These are phyloP conservation scores for Gremmenia infestans DNA, from an alignment of 2,329 filamentous ascomycete genomes.

Conservation along the genomic window DNA sequence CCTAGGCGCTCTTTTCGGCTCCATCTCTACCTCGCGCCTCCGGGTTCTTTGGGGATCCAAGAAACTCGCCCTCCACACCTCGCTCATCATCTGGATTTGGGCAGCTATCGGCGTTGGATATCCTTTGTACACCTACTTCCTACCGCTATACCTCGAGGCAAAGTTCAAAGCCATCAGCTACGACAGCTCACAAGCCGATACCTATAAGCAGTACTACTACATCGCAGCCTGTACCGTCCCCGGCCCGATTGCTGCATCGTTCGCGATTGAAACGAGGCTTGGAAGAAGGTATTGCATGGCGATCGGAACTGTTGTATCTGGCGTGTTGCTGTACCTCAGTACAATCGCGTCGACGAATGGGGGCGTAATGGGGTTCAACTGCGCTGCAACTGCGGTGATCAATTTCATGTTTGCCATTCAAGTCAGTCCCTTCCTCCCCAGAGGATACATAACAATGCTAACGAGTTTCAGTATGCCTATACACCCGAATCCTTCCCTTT, in stretches of 20 bases:
- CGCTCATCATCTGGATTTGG: slow-evolving; percentile 48
- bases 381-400: too few species aligned
- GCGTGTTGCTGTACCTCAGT: too few species aligned
- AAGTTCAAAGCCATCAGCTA: slow-evolving; percentile 32
- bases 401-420: too few species aligned
- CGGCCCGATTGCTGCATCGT: too few species aligned
- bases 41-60: slow-evolving; percentile 29
- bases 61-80: slow-evolving; percentile 46
- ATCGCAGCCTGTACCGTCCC: not conserved
- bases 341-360: too few species aligned
- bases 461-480: slow-evolving; percentile 1
- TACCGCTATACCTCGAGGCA: slow-evolving; percentile 47
- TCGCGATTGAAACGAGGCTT: too few species aligned
- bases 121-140: slow-evolving; percentile 51
- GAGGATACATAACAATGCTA: not conserved
- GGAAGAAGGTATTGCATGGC: too few species aligned
- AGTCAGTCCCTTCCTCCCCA: too few species aligned
- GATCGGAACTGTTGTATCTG: too few species aligned
- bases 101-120: slow-evolving; percentile 50
- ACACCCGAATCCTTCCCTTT: slow-evolving; percentile 3
- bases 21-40: slow-evolving; percentile 37
- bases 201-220: slow-evolving; percentile 5
- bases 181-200: slow-evolving; percentile 1
- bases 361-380: too few species aligned
- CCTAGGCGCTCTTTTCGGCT: not conserved